Conservation (phyloP, 208 protist species). For the Leishmania lainsoni region DNA sequence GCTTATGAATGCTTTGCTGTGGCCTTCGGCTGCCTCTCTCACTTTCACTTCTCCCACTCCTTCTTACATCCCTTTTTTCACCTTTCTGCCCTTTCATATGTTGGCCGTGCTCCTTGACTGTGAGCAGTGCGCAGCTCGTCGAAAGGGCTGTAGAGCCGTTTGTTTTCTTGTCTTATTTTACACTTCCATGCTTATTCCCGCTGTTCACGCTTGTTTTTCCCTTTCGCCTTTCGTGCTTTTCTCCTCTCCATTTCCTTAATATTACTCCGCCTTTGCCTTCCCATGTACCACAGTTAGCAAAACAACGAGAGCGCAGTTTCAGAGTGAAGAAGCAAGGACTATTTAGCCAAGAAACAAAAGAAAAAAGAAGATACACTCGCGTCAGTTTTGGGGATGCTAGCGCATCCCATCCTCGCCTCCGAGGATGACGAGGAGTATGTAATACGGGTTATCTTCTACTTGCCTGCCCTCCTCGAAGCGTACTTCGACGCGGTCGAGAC, state of each 20-base stretch:
- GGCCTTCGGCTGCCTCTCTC: background rate
- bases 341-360: background rate
- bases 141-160: background rate
- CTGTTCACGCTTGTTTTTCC: background rate
- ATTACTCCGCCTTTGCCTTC: background rate
- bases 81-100: background rate
- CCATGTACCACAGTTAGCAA: background rate
- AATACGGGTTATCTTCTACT: conserved; percentile 52
- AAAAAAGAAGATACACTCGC: too few species aligned
- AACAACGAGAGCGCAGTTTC: background rate
- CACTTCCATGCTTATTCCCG: background rate
- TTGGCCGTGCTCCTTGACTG: background rate
- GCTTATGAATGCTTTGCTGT: background rate
- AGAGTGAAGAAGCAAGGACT: background rate
- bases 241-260: background rate
- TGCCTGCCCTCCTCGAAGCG: conserved; percentile 59
- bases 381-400: conserved; percentile 42
- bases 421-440: conserved; percentile 88
- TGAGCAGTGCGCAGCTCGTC: background rate
- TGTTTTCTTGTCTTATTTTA: background rate
- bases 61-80: background rate
- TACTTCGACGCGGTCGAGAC: conserved; percentile 76
- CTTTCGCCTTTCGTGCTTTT: background rate
- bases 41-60: background rate
- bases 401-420: conserved; percentile 87